Conservation (phyloP, 148 eudicot genomes). For the Silene latifolia region DNA sequence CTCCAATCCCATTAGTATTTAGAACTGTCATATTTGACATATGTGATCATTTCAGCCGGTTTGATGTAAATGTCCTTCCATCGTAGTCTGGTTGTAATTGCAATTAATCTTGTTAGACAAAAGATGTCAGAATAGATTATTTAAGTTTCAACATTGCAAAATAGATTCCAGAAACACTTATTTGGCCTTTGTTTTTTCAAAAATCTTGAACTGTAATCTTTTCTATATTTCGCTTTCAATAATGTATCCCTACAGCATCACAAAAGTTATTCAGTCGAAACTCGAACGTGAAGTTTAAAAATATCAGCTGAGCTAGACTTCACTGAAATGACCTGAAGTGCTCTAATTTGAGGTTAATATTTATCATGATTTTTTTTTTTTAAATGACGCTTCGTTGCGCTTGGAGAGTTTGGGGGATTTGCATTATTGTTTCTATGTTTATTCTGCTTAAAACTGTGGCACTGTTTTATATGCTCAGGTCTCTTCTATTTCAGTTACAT, state of each 20-base stretch:
- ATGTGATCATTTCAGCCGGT: neutral
- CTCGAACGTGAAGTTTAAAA: neutral
- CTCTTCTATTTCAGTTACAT: neutral
- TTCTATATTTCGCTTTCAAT: too few relatives aligned
- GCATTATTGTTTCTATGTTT: neutral
- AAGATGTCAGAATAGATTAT: too few relatives aligned
- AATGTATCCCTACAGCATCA: too few relatives aligned
- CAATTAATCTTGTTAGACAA: too few relatives aligned
- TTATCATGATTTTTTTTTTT: too few relatives aligned
- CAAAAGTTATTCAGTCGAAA: neutral
- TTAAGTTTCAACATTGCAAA: too few relatives aligned
- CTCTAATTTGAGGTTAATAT: neutral
- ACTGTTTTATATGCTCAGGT: neutral
- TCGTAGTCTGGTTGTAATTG: too few relatives aligned
- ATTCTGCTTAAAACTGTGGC: neutral
- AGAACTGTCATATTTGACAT: neutral
- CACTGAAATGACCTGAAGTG: neutral
- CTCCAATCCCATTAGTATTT: neutral
- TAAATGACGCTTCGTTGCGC: too few relatives aligned
- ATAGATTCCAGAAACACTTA: too few relatives aligned
- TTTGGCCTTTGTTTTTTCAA: too few relatives aligned
- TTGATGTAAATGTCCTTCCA: neutral
- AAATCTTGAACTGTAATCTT: too few relatives aligned
- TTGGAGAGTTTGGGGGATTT: too few relatives aligned
- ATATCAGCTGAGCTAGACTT: neutral